phyloP scores from a whole-genome alignment of 2,329 filamentous ascomycete species.

The Pezicula rhizophila region DNA sequence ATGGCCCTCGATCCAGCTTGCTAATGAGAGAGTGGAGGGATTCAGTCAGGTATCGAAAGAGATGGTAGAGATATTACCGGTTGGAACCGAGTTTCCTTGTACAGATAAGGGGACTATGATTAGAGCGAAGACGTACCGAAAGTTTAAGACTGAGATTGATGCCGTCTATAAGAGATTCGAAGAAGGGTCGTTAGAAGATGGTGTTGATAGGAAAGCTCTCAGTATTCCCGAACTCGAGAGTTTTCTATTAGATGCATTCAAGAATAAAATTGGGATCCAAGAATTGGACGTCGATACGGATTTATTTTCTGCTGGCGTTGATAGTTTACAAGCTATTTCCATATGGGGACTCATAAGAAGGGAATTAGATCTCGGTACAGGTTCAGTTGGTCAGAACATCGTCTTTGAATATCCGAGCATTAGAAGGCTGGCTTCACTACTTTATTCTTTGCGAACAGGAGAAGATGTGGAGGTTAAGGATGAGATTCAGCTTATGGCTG shows the following conservation, averaged over 20 bases:
- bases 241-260: conserved; percentile 17
- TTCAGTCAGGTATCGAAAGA: conserved; percentile 48
- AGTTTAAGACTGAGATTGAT: conserved; percentile 37
- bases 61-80: conserved; percentile 42
- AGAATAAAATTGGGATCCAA: conserved; percentile 14
- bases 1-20: conserved; percentile 42
- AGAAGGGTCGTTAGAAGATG: conserved; percentile 19
- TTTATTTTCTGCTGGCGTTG: conserved; percentile 24
- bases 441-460: conserved; percentile 9
- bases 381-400: conserved; percentile 20
- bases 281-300: conserved; percentile 13
- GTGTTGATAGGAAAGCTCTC: conserved; percentile 12
- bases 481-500: conserved; percentile 26
- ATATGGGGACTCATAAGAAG: conserved; percentile 19
- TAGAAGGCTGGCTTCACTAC: conserved; percentile 12
- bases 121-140: conserved; percentile 38
- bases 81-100: conserved; percentile 33
- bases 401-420: conserved; percentile 27
- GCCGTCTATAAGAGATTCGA: conserved; percentile 27
- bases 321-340: conserved; percentile 25
- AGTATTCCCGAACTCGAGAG: conserved; percentile 14
- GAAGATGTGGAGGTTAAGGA: conserved; percentile 13
- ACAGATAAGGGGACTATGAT: conserved; percentile 50
- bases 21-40: conserved; percentile 41
- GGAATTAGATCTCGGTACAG: conserved; percentile 20